These are phyloP conservation scores for Pseudogymnoascus pannorum DNA, from an alignment of 2,329 filamentous ascomycete species.

Conservation along the genomic window DNA sequence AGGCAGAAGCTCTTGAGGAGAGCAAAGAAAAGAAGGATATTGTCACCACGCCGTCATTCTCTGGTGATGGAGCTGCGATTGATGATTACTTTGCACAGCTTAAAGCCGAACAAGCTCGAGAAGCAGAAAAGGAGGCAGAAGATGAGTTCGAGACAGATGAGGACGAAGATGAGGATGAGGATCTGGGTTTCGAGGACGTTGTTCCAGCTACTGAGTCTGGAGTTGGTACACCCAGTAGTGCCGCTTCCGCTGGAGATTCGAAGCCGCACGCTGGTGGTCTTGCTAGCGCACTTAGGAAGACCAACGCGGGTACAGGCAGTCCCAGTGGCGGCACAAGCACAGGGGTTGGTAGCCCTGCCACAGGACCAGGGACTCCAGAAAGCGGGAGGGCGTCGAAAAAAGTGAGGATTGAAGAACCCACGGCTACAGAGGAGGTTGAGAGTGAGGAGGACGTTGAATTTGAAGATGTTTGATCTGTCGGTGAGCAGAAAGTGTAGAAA, in stretches of 20 bases:
- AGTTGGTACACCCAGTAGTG: constrained; percentile 25
- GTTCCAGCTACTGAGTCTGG: constrained; percentile 19
- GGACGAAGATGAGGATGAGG: constrained; percentile 39
- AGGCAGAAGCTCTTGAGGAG: constrained; percentile 31
- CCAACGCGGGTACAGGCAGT: constrained; percentile 16
- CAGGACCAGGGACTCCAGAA: constrained; percentile 30
- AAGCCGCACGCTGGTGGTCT: constrained; percentile 13
- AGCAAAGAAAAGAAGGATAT: constrained; percentile 43
- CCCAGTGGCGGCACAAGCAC: constrained; percentile 27
- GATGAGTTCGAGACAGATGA: constrained; percentile 44
- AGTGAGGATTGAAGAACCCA: constrained; percentile 46
- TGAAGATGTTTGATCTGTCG: constrained; percentile 41
- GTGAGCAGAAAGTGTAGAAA: background rate
- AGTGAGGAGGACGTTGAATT: constrained; percentile 51
- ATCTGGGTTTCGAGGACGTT: constrained; percentile 41
- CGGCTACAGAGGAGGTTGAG: constrained; percentile 34
- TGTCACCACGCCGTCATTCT: constrained; percentile 32
- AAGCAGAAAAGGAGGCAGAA: constrained; percentile 41
- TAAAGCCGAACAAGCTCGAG: constrained; percentile 51
- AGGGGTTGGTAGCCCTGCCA: constrained; percentile 27
- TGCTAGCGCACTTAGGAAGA: constrained; percentile 25
- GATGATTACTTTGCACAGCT: constrained; percentile 62
- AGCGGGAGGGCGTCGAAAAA: constrained; percentile 50
- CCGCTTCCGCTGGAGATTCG: background rate
- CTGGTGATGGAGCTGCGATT: constrained; percentile 49